Evolutionary conservation across 495 filamentous ascomycete genomes (phyloP), one percentile per base, ranked within the genome.

Genomic region (Aspergillus kassunensis): DNA sequence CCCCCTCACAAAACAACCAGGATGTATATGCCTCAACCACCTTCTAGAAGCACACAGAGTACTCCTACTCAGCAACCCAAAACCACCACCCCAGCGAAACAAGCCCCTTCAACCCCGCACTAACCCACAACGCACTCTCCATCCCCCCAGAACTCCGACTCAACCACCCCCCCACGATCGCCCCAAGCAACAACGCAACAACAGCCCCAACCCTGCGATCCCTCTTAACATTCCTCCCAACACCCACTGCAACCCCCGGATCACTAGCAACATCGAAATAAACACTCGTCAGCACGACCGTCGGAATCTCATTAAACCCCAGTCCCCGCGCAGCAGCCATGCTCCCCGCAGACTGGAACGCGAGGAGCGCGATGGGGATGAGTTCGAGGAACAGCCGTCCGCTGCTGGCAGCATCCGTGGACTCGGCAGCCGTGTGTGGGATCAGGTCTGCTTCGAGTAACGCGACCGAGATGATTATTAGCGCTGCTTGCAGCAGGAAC

Each of bases 261-360:
- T 88, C 82, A 11, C 78, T 79, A 7, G 80, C 75, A 44, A 89
- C 67, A 56, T 88, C 86, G 58, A 82, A 85, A 54, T 89, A 81
- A 23, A 88, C 73, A 48, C 76, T 85, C 10, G 86, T 90, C 61
- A 89, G 66, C 11, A 90, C 87, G 18, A 84, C 85, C 4, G 83
- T 86, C 19, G 87, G 87, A 37, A 90, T 79, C 67, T 89, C 87
- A 55, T 80, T 79, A 54, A 84, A 80, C 1, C 84, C 84, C 37
- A 90, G 63, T 11, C 79, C 62, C 5, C 87, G 71, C 46, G 73
- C 80, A 42, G 79, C 80, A 4, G 83, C 79, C 57, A 89, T 88
- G 53, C 83, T 82, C 0, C 85, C 85, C 4, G 83, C 84, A 20
- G 79, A 82, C 62, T 89, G 85, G 64, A 89, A 86, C 2, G 83